Conservation (phyloP, 352 stramenopile genomes). For the Phytopythium boreale region DNA sequence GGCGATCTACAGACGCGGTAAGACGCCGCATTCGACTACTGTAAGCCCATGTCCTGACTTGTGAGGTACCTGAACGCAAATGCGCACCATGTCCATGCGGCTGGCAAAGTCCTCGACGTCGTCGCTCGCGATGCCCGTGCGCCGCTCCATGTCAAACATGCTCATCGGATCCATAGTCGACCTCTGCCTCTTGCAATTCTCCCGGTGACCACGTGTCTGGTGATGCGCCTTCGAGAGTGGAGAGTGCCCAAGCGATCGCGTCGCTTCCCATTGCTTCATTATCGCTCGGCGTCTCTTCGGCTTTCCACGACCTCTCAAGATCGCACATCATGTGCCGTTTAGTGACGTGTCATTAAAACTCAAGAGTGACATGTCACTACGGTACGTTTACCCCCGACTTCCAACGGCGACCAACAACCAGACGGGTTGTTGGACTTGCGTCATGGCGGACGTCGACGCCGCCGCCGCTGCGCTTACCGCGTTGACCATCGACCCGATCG, state of each 20-base stretch:
- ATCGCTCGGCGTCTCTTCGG: background rate
- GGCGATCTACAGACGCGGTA: conserved; percentile 34
- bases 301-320: conserved; percentile 6
- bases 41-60: background rate
- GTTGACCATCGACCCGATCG: background rate
- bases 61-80: background rate
- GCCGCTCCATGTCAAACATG: conserved; percentile 68
- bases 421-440: too few relatives aligned
- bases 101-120: conserved; percentile 69
- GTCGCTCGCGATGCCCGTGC: conserved; percentile 54
- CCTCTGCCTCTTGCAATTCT: background rate
- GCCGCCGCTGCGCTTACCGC: background rate
- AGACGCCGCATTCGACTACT: background rate
- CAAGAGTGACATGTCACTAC: background rate
- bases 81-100: conserved; percentile 65
- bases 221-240: background rate
- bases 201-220: background rate
- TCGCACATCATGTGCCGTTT: background rate
- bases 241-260: background rate
- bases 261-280: background rate
- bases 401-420: background rate
- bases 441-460: background rate
- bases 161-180: conserved; percentile 51
- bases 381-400: background rate
- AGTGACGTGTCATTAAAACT: conserved; percentile 1